Conservation (phyloP, 768 basidiomycete species). For the Pleurotus giganteus region DNA sequence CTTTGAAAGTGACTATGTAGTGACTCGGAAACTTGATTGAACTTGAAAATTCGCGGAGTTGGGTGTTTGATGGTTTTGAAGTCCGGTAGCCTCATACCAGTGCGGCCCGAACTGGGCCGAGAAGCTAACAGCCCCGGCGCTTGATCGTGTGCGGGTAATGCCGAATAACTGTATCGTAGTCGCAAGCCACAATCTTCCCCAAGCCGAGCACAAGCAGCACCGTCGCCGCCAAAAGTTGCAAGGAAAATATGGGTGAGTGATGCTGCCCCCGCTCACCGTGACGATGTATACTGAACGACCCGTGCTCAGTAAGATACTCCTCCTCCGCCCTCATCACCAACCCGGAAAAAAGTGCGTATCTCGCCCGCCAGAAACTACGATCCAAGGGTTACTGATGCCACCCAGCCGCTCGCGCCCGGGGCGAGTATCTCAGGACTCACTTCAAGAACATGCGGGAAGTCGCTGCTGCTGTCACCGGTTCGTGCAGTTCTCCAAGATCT, state of each 20-base stretch:
- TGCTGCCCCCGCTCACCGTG: neutral
- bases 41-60: no score
- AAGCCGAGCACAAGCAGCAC: neutral
- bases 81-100: no score
- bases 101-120: no score
- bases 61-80: no score
- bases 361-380: neutral
- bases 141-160: neutral
- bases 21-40: no score
- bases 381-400: slow-evolving; percentile 16
- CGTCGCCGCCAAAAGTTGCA: slow-evolving; percentile 9
- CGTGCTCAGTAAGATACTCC: slow-evolving; percentile 83
- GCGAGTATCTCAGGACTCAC: slow-evolving; percentile 98
- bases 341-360: slow-evolving; percentile 87
- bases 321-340: slow-evolving; percentile 83
- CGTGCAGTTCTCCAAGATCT: slow-evolving; percentile 19
- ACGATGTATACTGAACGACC: neutral
- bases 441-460: slow-evolving; percentile 99
- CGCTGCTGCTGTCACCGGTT: slow-evolving; percentile 89
- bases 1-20: no score
- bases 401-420: slow-evolving; percentile 85
- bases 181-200: neutral
- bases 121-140: no score
- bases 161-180: slow-evolving; percentile 9
- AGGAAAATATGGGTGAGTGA: slow-evolving; percentile 10